phyloP scores from a whole-genome alignment of 1,139 yeast species.

The Nakaseomyces kungkrabaensis region DNA sequence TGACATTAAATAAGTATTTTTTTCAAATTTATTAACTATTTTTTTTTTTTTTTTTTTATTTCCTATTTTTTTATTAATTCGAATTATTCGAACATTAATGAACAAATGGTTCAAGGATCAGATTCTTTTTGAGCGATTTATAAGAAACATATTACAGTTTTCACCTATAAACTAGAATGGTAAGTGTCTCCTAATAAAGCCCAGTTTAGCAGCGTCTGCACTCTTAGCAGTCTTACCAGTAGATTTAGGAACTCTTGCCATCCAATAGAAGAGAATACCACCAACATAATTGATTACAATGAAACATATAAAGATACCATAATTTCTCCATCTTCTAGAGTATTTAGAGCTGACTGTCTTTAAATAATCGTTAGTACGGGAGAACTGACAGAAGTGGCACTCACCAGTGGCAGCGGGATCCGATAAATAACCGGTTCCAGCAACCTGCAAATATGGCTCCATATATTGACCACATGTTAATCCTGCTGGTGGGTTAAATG shows the following conservation, averaged over 20 bases:
- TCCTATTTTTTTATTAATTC: no score
- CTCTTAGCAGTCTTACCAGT: background rate
- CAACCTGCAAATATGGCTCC: constrained; percentile 34
- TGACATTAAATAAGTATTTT: no score
- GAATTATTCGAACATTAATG: no score
- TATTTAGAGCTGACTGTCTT: constrained; percentile 35
- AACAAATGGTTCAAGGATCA: no score
- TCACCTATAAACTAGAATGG: background rate
- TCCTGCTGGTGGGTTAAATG: constrained; percentile 39
- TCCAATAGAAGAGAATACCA: constrained; percentile 55
- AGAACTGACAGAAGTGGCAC: constrained; percentile 45
- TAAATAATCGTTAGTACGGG: constrained; percentile 44
- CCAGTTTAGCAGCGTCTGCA: background rate
- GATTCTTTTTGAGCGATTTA: no score
- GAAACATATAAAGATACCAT: constrained; percentile 42
- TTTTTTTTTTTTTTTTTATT: no score
- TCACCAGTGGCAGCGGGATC: constrained; percentile 36
- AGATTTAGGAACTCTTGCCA: constrained; percentile 61
- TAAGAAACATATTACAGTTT: no score
- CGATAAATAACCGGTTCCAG: constrained; percentile 48
- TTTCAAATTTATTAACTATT: no score
- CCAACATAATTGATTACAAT: constrained; percentile 41
- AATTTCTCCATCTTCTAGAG: constrained; percentile 56
- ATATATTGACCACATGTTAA: constrained; percentile 47
- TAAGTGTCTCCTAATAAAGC: background rate